Conservation (phyloP, 1,284 basidiomycete genomes). For the Termitomyces sp. region DNA sequence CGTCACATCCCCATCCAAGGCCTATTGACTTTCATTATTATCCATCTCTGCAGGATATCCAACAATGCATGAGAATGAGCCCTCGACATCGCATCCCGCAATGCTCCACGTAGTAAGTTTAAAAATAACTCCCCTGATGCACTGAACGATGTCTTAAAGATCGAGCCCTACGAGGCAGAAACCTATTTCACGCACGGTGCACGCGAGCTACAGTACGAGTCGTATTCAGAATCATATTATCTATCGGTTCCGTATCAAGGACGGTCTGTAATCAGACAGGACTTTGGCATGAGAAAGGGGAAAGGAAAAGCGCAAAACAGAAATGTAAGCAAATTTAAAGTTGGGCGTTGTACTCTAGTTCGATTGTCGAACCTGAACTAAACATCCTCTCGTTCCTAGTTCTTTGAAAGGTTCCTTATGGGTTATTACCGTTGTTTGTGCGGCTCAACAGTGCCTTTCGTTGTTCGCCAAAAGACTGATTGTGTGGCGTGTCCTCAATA, state of each 20-base stretch:
- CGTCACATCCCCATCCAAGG: background rate
- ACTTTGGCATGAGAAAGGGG: constrained; percentile 6
- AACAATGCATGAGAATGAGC: background rate
- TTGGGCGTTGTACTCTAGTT: background rate
- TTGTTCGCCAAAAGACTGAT: background rate
- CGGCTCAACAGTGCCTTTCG: background rate
- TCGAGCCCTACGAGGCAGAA: constrained; percentile 6
- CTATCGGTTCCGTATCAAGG: constrained; percentile 7
- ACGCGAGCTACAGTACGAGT: constrained; percentile 6
- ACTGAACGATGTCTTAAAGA: background rate
- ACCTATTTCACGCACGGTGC: constrained; percentile 8
- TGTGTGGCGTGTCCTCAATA: background rate
- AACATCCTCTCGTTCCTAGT: background rate
- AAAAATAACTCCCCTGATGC: background rate
- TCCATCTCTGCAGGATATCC: background rate
- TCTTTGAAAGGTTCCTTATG: constrained; percentile 11
- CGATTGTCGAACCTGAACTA: background rate
- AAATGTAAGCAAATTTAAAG: constrained; percentile 5
- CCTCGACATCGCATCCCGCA: background rate
- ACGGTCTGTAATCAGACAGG: constrained; percentile 9
- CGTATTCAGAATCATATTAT: constrained; percentile 7
- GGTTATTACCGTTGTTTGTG: constrained; percentile 10
- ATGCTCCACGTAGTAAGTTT: constrained; percentile 8
- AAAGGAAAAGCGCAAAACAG: constrained; percentile 6
- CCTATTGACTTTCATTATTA: background rate